Percentiles rank a stretch among this genome's conserved stretches.
These are phyloP conservation scores for Corinectria fuckeliana DNA, from an alignment of 2,329 filamentous ascomycete species.

Conservation along the genomic window DNA sequence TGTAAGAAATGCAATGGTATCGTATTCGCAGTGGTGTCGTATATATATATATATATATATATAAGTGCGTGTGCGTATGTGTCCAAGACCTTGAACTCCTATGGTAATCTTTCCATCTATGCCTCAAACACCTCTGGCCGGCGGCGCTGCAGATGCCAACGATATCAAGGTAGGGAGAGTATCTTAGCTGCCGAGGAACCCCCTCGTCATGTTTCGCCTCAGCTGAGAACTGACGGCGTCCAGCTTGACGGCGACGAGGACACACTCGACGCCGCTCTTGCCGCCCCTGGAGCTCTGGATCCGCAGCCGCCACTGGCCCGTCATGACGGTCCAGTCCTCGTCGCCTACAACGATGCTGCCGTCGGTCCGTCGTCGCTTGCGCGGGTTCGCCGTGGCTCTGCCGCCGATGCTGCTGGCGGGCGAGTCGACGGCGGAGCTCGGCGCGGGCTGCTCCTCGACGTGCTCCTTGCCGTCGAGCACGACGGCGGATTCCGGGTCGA, in stretches of 20 bases:
- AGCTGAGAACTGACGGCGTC: slow-evolving; percentile 73
- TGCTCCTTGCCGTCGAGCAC: slow-evolving; percentile 63
- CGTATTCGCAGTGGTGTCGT: slow-evolving; percentile 6
- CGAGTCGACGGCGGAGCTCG: slow-evolving; percentile 37
- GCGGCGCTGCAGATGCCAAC: neutral
- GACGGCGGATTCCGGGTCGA: slow-evolving; percentile 67
- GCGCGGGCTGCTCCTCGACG: slow-evolving; percentile 35
- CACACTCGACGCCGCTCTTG: slow-evolving; percentile 68
- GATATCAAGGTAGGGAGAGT: neutral
- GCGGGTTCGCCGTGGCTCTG: slow-evolving; percentile 40
- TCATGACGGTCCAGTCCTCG: slow-evolving; percentile 68
- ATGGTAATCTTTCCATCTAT: slow-evolving; percentile 1
- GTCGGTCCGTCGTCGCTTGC: slow-evolving; percentile 56
- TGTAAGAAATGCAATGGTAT: slow-evolving; percentile 3
- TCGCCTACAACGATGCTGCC: slow-evolving; percentile 35
- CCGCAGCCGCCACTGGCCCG: slow-evolving; percentile 74
- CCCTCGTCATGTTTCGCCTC: slow-evolving; percentile 68
- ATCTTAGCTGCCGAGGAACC: slow-evolving; percentile 60
- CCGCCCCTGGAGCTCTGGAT: slow-evolving; percentile 62
- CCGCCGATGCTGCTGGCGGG: slow-evolving; percentile 35
- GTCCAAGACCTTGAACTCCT: slow-evolving; percentile 11
- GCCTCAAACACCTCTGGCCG: neutral
- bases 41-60: slow-evolving; percentile 2
- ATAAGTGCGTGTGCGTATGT: too few species aligned
- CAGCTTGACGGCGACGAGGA: slow-evolving; percentile 77